These are phyloP conservation scores for Fusarium cicatricum DNA, from an alignment of 2,329 filamentous ascomycete species.

Conservation along the genomic window DNA sequence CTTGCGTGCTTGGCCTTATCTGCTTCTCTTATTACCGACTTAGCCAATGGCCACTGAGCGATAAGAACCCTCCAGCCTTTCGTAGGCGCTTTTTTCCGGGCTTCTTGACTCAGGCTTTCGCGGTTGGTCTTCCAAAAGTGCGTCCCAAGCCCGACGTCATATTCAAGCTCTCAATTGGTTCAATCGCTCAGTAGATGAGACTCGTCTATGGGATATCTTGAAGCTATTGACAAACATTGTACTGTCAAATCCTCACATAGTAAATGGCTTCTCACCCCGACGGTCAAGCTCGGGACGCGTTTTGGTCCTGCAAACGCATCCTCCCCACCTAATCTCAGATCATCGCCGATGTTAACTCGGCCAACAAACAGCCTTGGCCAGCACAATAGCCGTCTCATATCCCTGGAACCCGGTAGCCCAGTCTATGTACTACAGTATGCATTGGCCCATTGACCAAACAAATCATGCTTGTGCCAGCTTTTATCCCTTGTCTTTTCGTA, in stretches of 20 bases:
- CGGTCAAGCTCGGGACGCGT: slow-evolving; percentile 3
- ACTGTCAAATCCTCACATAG: not conserved
- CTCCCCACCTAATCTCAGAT: slow-evolving; percentile 34
- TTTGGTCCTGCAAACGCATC: slow-evolving; percentile 4
- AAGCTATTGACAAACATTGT: not conserved
- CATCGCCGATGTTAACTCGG: slow-evolving; percentile 30
- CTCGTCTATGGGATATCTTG: not conserved
- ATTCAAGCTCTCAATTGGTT: not conserved
- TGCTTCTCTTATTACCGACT: slow-evolving; percentile 19
- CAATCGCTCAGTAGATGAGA: not conserved
- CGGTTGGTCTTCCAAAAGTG: not conserved
- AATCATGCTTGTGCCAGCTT: too few species aligned
- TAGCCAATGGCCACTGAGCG: slow-evolving; percentile 22
- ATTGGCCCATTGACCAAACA: too few species aligned
- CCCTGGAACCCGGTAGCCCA: too few species aligned
- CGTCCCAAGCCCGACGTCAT: not conserved
- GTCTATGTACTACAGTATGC: too few species aligned
- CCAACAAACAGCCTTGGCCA: not conserved
- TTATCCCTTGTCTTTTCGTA: too few species aligned
- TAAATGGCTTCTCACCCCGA: not conserved
- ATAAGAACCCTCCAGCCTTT: slow-evolving; percentile 26
- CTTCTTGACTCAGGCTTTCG: slow-evolving; percentile 6
- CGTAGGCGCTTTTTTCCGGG: not conserved
- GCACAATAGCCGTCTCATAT: too few species aligned
- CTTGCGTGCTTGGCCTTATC: slow-evolving; percentile 12